Base-by-base conservation (phyloP, 2,329 filamentous ascomycete genomes). In the Aureobasidium leucospermi region DNA sequence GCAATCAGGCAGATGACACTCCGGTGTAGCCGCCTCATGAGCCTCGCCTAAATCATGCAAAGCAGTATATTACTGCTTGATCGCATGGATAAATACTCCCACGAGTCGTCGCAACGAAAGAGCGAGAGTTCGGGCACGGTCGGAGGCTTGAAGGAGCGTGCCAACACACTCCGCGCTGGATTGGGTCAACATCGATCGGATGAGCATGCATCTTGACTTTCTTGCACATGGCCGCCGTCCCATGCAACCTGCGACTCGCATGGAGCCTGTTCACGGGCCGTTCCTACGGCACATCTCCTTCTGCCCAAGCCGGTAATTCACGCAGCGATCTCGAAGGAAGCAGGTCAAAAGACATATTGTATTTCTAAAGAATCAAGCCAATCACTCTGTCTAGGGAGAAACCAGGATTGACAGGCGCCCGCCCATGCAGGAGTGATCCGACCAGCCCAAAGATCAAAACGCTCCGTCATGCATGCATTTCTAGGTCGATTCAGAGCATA, bases 1-100 rank as follows among this genome's bases (percentile, higher is more conserved):
- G 32, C 42, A 46, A 46, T 57, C 28, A 23, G 55, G 55, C 43
- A 58, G 34, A 48, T 58, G 55, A 58, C 43, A 39, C 55, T 34
- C 41, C 29, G 43, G 19, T 47, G 16, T 32, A 55, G 51, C 36
- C 28, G 28, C 38, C 28, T 34, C 38, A 34, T n/a, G 43, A 58
- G 16, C 15, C 16, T 56, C 52, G 31, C 41, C 41, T 46, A 46
- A n/a, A 34, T 16, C 52, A 56, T 56, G 52, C 39, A 56, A n/a
- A 46, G 41, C 39, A 43, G 28, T 55, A 55, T 42, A 42, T 43
- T 16, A 38, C 43, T 43, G 38, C 39, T 28, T 19, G 10, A 29
- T 55, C 51, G 39, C 38, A 38, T 43, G 39, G 38, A 34, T 55
- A 43, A 55, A 55, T 43, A 32, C 15, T 23, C 28, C 38, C 38